Percentiles rank a stretch among this genome's conserved stretches.
Evolutionary conservation across 345 rosid genomes (phyloP).

Genomic region (Excoecaria agallocha): DNA sequence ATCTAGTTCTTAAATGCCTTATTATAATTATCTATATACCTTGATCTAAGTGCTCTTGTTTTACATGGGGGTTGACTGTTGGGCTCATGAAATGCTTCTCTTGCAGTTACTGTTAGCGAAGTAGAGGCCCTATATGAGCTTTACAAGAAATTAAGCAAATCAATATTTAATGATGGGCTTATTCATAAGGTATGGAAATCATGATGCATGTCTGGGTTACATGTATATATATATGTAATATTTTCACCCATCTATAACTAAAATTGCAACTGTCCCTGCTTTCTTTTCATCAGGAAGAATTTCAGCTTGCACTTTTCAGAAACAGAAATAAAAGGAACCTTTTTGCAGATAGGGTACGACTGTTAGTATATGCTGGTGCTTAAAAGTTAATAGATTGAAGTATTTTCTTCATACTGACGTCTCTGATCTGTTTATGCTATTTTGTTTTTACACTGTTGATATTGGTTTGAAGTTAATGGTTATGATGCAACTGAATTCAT

Average conservation of each 20-base stretch:
- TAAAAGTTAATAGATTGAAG: neutral
- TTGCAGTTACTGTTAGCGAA: slow-evolving; percentile 72
- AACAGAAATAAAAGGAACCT: slow-evolving; percentile 68
- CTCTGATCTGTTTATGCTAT: neutral
- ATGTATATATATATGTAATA: neutral
- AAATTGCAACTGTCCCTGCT: slow-evolving; percentile 1
- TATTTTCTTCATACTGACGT: neutral
- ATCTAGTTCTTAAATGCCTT: neutral
- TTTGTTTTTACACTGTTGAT: neutral
- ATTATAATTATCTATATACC: no score
- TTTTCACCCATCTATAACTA: neutral
- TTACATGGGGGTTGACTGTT: neutral
- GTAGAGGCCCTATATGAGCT: slow-evolving; percentile 81
- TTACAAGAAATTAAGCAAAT: slow-evolving; percentile 80
- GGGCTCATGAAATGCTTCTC: neutral
- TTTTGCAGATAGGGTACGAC: slow-evolving; percentile 78
- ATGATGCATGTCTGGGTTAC: neutral
- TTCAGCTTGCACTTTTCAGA: slow-evolving; percentile 87
- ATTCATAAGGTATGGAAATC: slow-evolving; percentile 71
- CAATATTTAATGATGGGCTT: slow-evolving; percentile 74
- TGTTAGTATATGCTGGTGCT: neutral
- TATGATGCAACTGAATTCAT: neutral
- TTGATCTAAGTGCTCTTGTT: neutral
- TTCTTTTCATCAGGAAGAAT: slow-evolving; percentile 61
- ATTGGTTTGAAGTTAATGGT: neutral